phyloP scores from a whole-genome alignment of 768 basidiomycete genomes.

The Mycena chlorophos region DNA sequence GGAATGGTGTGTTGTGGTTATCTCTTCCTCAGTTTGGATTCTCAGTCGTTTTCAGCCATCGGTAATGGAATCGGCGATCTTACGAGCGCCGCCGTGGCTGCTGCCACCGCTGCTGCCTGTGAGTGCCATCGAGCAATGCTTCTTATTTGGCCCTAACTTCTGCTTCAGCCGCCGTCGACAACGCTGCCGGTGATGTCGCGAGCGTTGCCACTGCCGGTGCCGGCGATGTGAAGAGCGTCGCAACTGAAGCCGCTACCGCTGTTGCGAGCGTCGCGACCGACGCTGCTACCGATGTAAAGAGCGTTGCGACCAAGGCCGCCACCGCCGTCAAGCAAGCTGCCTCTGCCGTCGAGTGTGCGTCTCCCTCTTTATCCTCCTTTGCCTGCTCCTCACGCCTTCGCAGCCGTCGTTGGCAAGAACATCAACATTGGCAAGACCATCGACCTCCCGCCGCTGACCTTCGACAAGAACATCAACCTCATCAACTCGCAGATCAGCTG shows the following conservation, averaged over 20 bases:
- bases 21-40: background rate
- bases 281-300: conserved; percentile 4
- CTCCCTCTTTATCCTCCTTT: background rate
- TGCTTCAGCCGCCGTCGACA: background rate
- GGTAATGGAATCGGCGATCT: background rate
- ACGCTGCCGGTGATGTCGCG: background rate
- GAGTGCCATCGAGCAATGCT: background rate
- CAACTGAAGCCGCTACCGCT: conserved; percentile 2
- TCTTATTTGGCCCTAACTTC: background rate
- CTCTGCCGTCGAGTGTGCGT: background rate
- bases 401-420: conserved; percentile 3
- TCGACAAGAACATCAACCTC: conserved; percentile 19
- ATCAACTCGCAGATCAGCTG: conserved; percentile 6
- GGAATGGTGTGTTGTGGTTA: too few relatives aligned
- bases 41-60: background rate
- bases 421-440: conserved; percentile 2
- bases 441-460: conserved; percentile 8
- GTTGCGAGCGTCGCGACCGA: conserved; percentile 2
- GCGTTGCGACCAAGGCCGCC: conserved; percentile 3
- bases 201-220: background rate
- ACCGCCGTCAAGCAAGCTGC: background rate
- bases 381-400: background rate
- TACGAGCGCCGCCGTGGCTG: background rate
- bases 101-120: conserved; percentile 4
- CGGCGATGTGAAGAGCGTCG: conserved; percentile 6